Conservation (phyloP, 768 basidiomycete species). For the Lactarius hatsudake region DNA sequence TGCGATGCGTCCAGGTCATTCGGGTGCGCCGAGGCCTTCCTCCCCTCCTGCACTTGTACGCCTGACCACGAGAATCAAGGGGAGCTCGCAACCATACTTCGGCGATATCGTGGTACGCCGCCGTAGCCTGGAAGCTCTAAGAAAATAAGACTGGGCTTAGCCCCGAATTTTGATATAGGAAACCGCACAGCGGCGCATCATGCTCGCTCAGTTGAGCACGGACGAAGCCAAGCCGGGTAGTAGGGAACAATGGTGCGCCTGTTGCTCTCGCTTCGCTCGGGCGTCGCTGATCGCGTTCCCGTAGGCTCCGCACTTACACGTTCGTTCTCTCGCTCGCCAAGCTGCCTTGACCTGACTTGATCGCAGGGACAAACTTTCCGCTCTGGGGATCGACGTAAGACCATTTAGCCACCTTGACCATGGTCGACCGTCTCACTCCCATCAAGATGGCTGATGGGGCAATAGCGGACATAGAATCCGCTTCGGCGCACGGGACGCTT, state of each 20-base stretch:
- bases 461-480: conserved; percentile 8
- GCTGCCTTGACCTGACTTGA: too few species aligned
- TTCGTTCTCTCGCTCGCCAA: conserved; percentile 1
- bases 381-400: conserved; percentile 23
- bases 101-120: conserved; percentile 19
- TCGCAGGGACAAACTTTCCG: conserved; percentile 16
- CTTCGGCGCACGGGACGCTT: conserved; percentile 3
- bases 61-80: background rate
- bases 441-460: conserved; percentile 9
- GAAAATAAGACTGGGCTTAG: too few species aligned
- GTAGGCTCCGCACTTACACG: conserved; percentile 19
- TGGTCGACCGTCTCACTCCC: background rate
- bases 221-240: conserved; percentile 15
- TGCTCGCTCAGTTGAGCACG: conserved; percentile 22
- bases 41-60: background rate
- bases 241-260: conserved; percentile 13
- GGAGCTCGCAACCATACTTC: conserved; percentile 5
- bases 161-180: conserved; percentile 2
- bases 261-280: background rate
- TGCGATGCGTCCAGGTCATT: conserved; percentile 18
- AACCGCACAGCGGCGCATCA: conserved; percentile 19
- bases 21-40: background rate
- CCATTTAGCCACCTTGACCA: background rate
- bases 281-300: background rate
- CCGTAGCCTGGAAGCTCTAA: background rate